phyloP scores from a whole-genome alignment of 2,329 filamentous ascomycete species.

The Sporothrix humicola region DNA sequence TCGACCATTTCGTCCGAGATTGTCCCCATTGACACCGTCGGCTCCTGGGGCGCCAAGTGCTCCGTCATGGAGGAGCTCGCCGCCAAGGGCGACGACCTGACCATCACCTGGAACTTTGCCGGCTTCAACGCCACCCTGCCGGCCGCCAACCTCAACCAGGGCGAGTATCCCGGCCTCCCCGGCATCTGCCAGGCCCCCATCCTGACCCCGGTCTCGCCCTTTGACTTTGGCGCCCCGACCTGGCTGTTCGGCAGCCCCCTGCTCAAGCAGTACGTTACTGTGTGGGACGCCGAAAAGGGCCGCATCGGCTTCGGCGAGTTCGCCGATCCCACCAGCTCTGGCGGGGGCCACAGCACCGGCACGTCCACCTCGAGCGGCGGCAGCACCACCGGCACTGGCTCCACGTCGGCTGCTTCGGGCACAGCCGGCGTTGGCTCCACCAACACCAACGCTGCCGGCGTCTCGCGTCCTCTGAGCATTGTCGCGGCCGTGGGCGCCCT shows the following conservation, averaged over 20 bases:
- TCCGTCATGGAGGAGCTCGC: constrained; percentile 41
- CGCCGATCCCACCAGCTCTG: not conserved
- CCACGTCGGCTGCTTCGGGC: not conserved
- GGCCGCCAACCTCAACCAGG: constrained; percentile 42
- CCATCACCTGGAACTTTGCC: constrained; percentile 16
- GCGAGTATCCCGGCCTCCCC: constrained; percentile 40
- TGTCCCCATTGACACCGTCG: constrained; percentile 42
- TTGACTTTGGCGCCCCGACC: constrained; percentile 34
- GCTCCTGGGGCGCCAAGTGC: constrained; percentile 45
- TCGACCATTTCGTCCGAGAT: constrained; percentile 42
- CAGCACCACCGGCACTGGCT: not conserved
- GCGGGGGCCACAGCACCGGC: not conserved
- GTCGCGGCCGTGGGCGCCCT: not conserved
- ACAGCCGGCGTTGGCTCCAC: not conserved
- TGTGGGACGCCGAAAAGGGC: constrained; percentile 43
- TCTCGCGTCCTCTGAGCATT: constrained; percentile 3
- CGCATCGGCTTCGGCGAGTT: constrained; percentile 40
- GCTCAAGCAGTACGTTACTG: constrained; percentile 46
- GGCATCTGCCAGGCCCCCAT: constrained; percentile 45
- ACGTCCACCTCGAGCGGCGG: not conserved
- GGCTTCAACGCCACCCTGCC: constrained; percentile 41
- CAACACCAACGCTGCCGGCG: constrained; percentile 2
- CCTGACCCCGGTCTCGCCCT: constrained; percentile 35
- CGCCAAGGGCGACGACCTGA: constrained; percentile 34
- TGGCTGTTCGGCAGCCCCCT: constrained; percentile 46